Evolutionary conservation across 805 yeast species (phyloP).

Genomic region (Saturnispora sanitii): DNA sequence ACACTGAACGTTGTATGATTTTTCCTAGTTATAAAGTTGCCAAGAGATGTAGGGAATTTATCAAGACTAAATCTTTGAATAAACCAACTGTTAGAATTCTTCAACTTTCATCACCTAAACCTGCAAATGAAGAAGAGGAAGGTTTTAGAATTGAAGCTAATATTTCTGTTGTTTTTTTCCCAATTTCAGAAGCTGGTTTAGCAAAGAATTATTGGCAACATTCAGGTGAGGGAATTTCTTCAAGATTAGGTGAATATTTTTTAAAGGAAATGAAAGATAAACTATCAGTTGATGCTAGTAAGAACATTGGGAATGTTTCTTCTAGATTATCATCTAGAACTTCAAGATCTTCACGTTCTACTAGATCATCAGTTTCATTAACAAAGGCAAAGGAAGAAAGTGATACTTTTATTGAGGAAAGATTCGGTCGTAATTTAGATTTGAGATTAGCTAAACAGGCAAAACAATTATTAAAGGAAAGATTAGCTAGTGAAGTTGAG

Average conservation of each 20-base stretch:
- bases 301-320: conserved; percentile 9
- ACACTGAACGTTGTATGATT: conserved; percentile 62
- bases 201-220: conserved; percentile 96
- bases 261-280: conserved; percentile 46
- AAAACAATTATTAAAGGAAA: conserved; percentile 56
- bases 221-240: conserved; percentile 92
- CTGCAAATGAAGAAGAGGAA: conserved; percentile 48
- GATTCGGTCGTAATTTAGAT: conserved; percentile 85
- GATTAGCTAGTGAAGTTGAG: conserved; percentile 55
- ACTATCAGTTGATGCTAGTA: conserved; percentile 20
- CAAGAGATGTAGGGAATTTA: conserved; percentile 73
- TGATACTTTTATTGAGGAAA: conserved; percentile 67
- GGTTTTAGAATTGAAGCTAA: conserved; percentile 54
- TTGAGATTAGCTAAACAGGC: conserved; percentile 68
- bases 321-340: conserved; percentile 14
- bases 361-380: conserved; percentile 21
- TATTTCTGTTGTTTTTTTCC: conserved; percentile 74
- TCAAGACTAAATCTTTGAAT: conserved; percentile 35
- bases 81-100: conserved; percentile 46
- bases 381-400: conserved; percentile 35
- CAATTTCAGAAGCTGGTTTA: conserved; percentile 42
- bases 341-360: conserved; percentile 17
- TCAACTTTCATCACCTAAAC: conserved; percentile 64
- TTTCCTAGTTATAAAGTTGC: conserved; percentile 77
- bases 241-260: conserved; percentile 80